Conservation (phyloP, 805 yeast genomes). For the Wickerhamomyces mucosus region DNA sequence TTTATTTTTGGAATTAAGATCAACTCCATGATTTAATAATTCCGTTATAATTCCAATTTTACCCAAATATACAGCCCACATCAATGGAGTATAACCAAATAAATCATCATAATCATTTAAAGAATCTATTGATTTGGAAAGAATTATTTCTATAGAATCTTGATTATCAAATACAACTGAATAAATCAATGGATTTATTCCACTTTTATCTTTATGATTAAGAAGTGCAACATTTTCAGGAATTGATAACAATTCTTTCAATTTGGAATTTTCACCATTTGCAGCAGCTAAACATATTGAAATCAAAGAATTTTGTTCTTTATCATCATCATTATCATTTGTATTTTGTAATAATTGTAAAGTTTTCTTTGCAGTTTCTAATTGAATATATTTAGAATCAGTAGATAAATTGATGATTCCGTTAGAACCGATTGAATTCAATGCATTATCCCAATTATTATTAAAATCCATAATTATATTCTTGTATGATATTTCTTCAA, state of each 20-base stretch:
- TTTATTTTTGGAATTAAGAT: constrained; percentile 31
- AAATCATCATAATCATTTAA: constrained; percentile 42
- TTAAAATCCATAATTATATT: constrained; percentile 5
- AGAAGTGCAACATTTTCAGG: constrained; percentile 19
- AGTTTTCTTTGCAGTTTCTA: constrained; percentile 13
- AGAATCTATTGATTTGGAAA: constrained; percentile 30
- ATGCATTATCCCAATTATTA: constrained; percentile 9
- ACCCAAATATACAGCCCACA: constrained; percentile 77
- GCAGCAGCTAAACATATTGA: constrained; percentile 29
- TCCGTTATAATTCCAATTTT: constrained; percentile 44
- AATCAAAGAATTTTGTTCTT: constrained; percentile 18
- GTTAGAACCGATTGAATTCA: background rate
- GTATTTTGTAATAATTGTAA: constrained; percentile 6
- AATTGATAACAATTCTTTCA: constrained; percentile 15
- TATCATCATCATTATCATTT: constrained; percentile 1
- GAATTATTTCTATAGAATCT: constrained; percentile 38
- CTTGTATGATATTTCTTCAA: too few species aligned
- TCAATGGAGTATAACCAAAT: constrained; percentile 55
- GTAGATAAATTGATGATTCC: background rate
- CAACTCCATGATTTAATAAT: constrained; percentile 57
- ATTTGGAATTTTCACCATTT: constrained; percentile 23
- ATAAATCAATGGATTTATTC: constrained; percentile 39
- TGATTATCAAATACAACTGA: constrained; percentile 45
- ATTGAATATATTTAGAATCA: constrained; percentile 8
- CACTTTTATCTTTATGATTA: constrained; percentile 27